Evolutionary conservation across 176 grass and related monocot genomes (phyloP), one percentile per base, ranked within the genome.

Genomic region (Bromus sterilis): DNA sequence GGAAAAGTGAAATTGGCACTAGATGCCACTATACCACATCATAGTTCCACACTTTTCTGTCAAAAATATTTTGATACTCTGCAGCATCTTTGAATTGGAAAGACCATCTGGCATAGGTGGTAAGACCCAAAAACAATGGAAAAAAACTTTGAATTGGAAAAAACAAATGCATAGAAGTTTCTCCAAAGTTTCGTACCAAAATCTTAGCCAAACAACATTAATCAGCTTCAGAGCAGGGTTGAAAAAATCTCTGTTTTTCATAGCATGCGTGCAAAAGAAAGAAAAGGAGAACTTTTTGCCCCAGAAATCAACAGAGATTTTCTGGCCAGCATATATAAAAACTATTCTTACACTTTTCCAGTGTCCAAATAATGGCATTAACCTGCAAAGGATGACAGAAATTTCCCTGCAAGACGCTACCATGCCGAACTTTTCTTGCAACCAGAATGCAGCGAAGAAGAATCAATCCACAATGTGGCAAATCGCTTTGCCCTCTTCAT

Each of bases 91-190:
- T 84, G 49, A 34, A 68, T 75, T 60, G 32, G n/a, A n/a, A n/a
- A n/a, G n/a, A n/a, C n/a, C n/a, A n/a, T n/a, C n/a, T n/a, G n/a
- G n/a, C n/a, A n/a, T n/a, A n/a, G n/a, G n/a, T n/a, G n/a, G n/a
- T n/a, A n/a, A n/a, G n/a, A n/a, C n/a, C n/a, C n/a, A n/a, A n/a
- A n/a, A n/a, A n/a, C n/a, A n/a, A n/a, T n/a, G n/a, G n/a, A n/a
- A n/a, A n/a, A n/a, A n/a, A 53, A 53, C 72, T 49, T 70, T 85
- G 35, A 40, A 72, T 64, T 65, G 30, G 44, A 59, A 74, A 86
- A 29, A 34, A 33, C 12, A 56, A 60, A 67, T 16, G 49, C 7
- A 33, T 23, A 12, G 15, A 68, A 18, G 21, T 31, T 49, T 65
- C 60, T 24, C 60, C 77, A 49, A 49, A 49, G 28, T 24, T 23